Base-by-base conservation (phyloP, 148 eudicot genomes). In the Nyssa sinensis region DNA sequence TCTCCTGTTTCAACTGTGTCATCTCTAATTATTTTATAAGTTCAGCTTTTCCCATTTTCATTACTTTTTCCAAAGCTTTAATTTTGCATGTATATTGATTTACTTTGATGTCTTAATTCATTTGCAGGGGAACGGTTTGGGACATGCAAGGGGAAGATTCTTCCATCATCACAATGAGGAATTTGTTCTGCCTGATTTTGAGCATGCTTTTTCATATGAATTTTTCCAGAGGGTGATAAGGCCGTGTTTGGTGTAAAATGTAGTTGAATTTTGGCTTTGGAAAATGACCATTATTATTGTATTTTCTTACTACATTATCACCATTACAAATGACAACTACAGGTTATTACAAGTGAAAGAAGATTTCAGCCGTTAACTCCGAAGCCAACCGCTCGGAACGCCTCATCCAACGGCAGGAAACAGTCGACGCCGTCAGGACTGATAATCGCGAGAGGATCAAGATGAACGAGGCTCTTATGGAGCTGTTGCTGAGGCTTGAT, bases 71-170 rank as follows among this genome's bases (percentile, higher is more conserved):
- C 25, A 7, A 17, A 17, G 8, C 2, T 55, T 7, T 55, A 4
- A 55, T 55, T n/a, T 55, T n/a, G 68, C 16, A 34, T 66, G 41
- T 25, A 3, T 37, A 12, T 25, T 34, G 29, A 59, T 55, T n/a
- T 14, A 27, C 5, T 33, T 25, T n/a, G 58, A n/a, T 41, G 6
- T 16, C 12, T 66, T 39, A n/a, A 62, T 74, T 11, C 62, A 21
- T 65, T 6, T 86, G 86, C 97, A 93, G 98, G 98, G 97, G 41
- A 77, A 84, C 64, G 98, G 90, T 93, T 93, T 33, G 98, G 98
- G 49, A 84, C 84, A 29, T 93, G 98, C 87, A 75, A 90, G 0
- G 98, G 98, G 66, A 93, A 88, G 83, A 78, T 93, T 72, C 75
- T 93, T 72, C 97, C 98, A 47, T 88, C 94, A 14, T 78, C 78